Conservation (phyloP, 768 basidiomycete genomes). For the Termitomyces titanicus region DNA sequence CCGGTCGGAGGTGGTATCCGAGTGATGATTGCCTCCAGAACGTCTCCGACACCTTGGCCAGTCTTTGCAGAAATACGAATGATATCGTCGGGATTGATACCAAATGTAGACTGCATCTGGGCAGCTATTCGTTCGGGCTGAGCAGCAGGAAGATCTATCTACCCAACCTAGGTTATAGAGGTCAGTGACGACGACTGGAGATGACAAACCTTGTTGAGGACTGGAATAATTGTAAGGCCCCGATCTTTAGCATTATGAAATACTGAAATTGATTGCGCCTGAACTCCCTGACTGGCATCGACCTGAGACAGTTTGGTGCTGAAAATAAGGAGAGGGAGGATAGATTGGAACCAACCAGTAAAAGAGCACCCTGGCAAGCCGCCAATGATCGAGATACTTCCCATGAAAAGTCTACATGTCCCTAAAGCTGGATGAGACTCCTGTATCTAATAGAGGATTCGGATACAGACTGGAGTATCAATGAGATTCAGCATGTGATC, state of each 20-base stretch:
- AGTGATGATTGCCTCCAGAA: constrained; percentile 78
- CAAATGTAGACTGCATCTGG: constrained; percentile 82
- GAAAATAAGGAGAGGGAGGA: neutral
- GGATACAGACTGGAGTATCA: constrained; percentile 77
- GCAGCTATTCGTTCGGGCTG: constrained; percentile 75
- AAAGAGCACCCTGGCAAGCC: constrained; percentile 87
- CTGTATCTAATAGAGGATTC: neutral
- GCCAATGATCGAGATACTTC: constrained; percentile 91
- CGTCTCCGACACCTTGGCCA: constrained; percentile 73
- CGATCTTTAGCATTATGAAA: constrained; percentile 85
- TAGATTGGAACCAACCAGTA: constrained; percentile 36
- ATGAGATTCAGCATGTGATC: constrained; percentile 87
- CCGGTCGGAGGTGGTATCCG: constrained; percentile 81
- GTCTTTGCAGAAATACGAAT: constrained; percentile 91
- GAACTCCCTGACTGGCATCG: constrained; percentile 96
- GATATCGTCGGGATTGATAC: constrained; percentile 69
- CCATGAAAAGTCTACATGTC: constrained; percentile 98
- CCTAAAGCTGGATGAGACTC: constrained; percentile 34
- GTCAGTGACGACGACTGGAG: neutral
- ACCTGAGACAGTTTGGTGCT: constrained; percentile 44
- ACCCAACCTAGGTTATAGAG: constrained; percentile 4
- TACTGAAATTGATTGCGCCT: constrained; percentile 96
- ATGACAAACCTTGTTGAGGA: constrained; percentile 78
- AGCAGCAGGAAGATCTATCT: constrained; percentile 93
- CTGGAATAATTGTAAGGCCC: constrained; percentile 80